Evolutionary conservation across 1,139 yeast genomes (phyloP).

Genomic region (Tardiomyces blankii): DNA sequence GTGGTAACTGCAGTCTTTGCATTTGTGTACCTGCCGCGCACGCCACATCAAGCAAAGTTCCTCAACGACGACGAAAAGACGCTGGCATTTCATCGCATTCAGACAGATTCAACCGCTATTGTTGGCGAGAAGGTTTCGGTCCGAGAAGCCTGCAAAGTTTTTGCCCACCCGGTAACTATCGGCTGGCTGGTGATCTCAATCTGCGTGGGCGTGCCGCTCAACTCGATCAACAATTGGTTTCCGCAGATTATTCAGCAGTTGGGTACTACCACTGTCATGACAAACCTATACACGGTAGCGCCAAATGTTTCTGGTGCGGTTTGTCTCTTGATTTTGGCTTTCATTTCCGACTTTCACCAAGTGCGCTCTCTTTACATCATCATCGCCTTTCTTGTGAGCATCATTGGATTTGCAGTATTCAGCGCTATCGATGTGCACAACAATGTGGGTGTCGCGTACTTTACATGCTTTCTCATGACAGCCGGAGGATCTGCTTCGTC

Average conservation of each 20-base stretch:
- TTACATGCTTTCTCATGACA: slow-evolving; percentile 43
- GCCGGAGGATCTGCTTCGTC: slow-evolving; percentile 40
- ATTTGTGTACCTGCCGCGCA: slow-evolving; percentile 17
- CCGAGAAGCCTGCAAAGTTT: slow-evolving; percentile 38
- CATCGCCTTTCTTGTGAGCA: slow-evolving; percentile 29
- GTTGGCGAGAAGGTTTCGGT: slow-evolving; percentile 33
- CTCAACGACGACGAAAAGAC: slow-evolving; percentile 29
- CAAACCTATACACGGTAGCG: slow-evolving; percentile 25
- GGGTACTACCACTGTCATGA: slow-evolving; percentile 33
- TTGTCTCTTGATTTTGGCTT: slow-evolving; percentile 33
- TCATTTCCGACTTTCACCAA: slow-evolving; percentile 35
- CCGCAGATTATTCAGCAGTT: slow-evolving; percentile 42
- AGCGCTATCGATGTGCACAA: slow-evolving; percentile 33
- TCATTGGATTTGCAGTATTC: slow-evolving; percentile 36
- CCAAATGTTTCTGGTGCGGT: slow-evolving; percentile 48
- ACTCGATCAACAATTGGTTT: slow-evolving; percentile 39
- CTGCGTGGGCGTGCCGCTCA: slow-evolving; percentile 38
- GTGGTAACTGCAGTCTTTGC: slow-evolving; percentile 21
- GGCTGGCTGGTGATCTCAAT: slow-evolving; percentile 38
- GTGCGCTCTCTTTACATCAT: slow-evolving; percentile 34
- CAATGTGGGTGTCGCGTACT: slow-evolving; percentile 37
- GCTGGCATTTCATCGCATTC: slow-evolving; percentile 34
- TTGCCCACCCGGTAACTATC: slow-evolving; percentile 40
- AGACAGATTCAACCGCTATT: slow-evolving; percentile 35
- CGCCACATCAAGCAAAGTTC: slow-evolving; percentile 7